Conservation (phyloP, 2,329 filamentous ascomycete species). For the Colletotrichum kahawae region DNA sequence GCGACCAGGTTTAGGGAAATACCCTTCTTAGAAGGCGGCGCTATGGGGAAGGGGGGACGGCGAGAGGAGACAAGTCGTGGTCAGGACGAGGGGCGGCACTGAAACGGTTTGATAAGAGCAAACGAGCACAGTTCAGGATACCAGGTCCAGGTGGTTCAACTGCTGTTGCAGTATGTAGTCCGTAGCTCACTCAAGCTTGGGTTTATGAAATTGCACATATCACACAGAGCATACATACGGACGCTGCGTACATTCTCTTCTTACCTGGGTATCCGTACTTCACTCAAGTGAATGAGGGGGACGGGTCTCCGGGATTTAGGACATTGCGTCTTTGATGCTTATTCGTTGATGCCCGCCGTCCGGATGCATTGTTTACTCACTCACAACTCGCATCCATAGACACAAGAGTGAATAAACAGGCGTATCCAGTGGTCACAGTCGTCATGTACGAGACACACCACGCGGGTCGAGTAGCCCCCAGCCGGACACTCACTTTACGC, state of each 20-base stretch:
- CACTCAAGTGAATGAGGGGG: not conserved
- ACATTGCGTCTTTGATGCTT: not conserved
- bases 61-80: slow-evolving; percentile 10
- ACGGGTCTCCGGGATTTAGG: not conserved
- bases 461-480: slow-evolving; percentile 9
- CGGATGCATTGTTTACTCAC: not conserved
- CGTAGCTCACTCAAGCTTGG: not conserved
- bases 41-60: slow-evolving; percentile 16
- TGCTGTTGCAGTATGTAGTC: not conserved
- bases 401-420: not conserved
- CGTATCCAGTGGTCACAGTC: not conserved
- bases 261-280: not conserved
- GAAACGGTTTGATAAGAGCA: slow-evolving; percentile 23
- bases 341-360: not conserved
- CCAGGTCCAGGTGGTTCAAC: slow-evolving; percentile 1
- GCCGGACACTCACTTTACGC: not conserved
- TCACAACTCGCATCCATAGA: not conserved
- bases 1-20: slow-evolving; percentile 22
- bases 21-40: slow-evolving; percentile 23
- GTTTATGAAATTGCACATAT: slow-evolving; percentile 16
- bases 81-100: slow-evolving; percentile 16
- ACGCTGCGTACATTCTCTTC: not conserved
- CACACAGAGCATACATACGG: not conserved
- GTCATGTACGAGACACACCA: not conserved
- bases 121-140: slow-evolving; percentile 9